These are phyloP conservation scores for Fimicolochytrium jonesii DNA, from an alignment of 192 early-diverging fungal species.

Conservation along the genomic window DNA sequence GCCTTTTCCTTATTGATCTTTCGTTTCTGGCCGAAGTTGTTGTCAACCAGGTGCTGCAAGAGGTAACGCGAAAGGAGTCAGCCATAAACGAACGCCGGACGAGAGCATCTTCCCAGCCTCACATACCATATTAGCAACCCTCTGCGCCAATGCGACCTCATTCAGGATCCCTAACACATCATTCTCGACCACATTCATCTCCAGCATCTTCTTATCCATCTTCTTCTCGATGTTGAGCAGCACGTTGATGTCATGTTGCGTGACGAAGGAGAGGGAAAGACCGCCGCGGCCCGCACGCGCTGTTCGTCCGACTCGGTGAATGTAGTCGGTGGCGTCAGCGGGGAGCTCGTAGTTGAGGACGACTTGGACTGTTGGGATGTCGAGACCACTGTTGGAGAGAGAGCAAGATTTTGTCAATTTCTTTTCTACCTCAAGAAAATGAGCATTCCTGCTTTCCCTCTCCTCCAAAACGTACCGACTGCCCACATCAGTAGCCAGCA, in stretches of 20 bases:
- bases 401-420: too few relatives aligned
- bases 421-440: too few relatives aligned
- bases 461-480: constrained; percentile 60
- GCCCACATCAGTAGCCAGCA: constrained; percentile 96
- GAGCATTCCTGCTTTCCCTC: too few relatives aligned
- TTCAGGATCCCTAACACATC: constrained; percentile 80
- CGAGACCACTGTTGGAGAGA: constrained; percentile 67
- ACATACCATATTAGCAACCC: constrained; percentile 79
- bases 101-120: neutral
- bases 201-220: constrained; percentile 72
- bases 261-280: constrained; percentile 78
- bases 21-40: constrained; percentile 54
- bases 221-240: constrained; percentile 87
- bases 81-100: neutral
- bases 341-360: constrained; percentile 97
- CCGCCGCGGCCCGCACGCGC: constrained; percentile 92
- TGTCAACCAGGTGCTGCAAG: constrained; percentile 49
- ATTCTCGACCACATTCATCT: constrained; percentile 73
- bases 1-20: constrained; percentile 59
- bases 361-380: constrained; percentile 89
- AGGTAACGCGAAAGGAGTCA: constrained; percentile 7
- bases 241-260: constrained; percentile 76
- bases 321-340: constrained; percentile 91
- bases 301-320: constrained; percentile 97
- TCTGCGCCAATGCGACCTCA: constrained; percentile 81